Evolutionary conservation across 139 green algal genomes (phyloP), one percentile per base, ranked within the genome.

Genomic region (Closterium sp.): DNA sequence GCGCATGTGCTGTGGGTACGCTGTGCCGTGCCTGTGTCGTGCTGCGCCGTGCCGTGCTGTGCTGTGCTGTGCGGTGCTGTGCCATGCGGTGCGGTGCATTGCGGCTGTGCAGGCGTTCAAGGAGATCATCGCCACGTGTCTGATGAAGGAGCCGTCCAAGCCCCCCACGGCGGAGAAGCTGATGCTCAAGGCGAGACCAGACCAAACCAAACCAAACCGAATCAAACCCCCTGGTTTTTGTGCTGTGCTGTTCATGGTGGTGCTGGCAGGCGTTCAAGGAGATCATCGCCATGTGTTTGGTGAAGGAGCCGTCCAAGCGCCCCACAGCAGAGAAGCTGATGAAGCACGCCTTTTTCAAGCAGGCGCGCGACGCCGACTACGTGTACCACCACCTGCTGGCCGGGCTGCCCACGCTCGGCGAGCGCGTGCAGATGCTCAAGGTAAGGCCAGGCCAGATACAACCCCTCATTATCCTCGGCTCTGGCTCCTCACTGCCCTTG

Each of bases 321-420:
- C 98, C 98, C 76, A 96, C 97, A 3, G 98, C 98, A 1, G 93
- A 96, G 1, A 97, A 99, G 91, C 96, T 99, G 89, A 95, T 99
- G 86, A 97, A 99, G 90, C 97, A 99, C 95, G 98, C 97, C 94
- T 99, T 99, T 93, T 99, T 99, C 95, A 99, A 99, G 96, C 91
- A 93, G 16, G 92, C 94, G n/a, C 92, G 95, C 35, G 86, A 97
- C 84, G 84, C 93, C 10, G 94, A 96, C 86, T 98, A 97, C 95
- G 88, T 99, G 85, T 90, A 95, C 25, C 95, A 96, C 69, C 92
- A 97, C 90, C 93, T 99, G 88, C 95, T 99, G 88, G 90, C 94
- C 19, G 94, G 91, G 30, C 94, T 99, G 94, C 97, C 98, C 0
- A 88, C 96, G 0, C 95, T 99, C 21, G 94, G 94, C 31, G 96